Conservation (phyloP, 1,139 yeast species). For the Lizanozyma gosingica region DNA sequence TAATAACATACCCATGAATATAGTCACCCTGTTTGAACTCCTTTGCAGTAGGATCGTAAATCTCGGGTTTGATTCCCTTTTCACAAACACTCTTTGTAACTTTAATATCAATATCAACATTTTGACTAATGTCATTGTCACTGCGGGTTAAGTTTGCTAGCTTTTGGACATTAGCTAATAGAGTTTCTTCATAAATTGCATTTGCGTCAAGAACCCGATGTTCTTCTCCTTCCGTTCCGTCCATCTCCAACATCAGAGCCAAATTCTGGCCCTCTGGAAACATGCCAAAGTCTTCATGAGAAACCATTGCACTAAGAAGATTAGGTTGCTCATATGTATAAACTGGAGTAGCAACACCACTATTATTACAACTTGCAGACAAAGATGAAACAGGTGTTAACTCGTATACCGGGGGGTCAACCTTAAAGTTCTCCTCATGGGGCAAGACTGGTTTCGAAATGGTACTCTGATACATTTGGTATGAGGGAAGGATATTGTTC, state of each 20-base stretch:
- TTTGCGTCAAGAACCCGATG: not conserved
- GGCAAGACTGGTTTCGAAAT: conserved; percentile 31
- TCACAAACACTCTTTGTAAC: conserved; percentile 37
- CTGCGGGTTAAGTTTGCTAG: conserved; percentile 25
- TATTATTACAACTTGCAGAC: conserved; percentile 7
- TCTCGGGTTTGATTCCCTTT: conserved; percentile 25
- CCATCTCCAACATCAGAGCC: conserved; percentile 23
- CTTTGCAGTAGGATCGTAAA: conserved; percentile 17
- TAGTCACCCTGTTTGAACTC: conserved; percentile 49
- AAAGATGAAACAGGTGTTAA: conserved; percentile 19
- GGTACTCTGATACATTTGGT: conserved; percentile 39
- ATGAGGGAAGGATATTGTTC: conserved; percentile 37
- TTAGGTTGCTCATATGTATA: not conserved
- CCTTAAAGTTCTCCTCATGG: conserved; percentile 30
- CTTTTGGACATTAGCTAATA: conserved; percentile 35
- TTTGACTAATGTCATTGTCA: conserved; percentile 17
- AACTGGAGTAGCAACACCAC: conserved; percentile 13
- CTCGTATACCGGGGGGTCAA: conserved; percentile 38
- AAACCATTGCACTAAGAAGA: not conserved
- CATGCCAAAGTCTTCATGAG: conserved; percentile 2
- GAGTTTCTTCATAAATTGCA: conserved; percentile 22
- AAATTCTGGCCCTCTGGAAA: conserved; percentile 11
- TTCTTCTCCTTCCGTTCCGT: not conserved
- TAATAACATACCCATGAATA: conserved; percentile 43
- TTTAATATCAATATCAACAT: conserved; percentile 22